Evolutionary conservation across 306 rosid genomes (phyloP).

Genomic region (Begonia fuchsioides): DNA sequence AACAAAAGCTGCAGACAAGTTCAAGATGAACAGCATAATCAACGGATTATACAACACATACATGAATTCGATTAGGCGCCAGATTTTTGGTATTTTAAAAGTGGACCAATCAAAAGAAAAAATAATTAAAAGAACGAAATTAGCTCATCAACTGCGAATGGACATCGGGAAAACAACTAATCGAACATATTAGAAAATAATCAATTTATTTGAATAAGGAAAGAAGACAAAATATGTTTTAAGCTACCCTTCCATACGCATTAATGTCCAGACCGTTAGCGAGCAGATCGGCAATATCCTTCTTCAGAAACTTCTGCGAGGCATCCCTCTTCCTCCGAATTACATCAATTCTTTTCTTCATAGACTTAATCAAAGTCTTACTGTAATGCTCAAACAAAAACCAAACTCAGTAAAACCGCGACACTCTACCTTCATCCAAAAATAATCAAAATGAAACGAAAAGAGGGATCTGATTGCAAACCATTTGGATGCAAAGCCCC

Average conservation of each 20-base stretch:
- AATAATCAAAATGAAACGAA: neutral
- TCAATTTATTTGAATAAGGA: no score
- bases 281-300: slow-evolving; percentile 81
- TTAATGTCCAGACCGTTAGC: slow-evolving; percentile 50
- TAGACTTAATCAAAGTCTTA: slow-evolving; percentile 66
- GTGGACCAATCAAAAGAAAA: no score
- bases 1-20: no score
- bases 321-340: slow-evolving; percentile 86
- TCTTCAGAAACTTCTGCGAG: slow-evolving; percentile 75
- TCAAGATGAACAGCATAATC: no score
- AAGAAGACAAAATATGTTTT: neutral
- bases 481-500: slow-evolving; percentile 78
- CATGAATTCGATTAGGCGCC: no score
- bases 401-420: slow-evolving; percentile 1
- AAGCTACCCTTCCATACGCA: slow-evolving; percentile 73
- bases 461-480: slow-evolving; percentile 20
- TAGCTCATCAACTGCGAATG: no score
- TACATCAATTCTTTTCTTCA: slow-evolving; percentile 86
- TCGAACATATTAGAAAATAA: no score
- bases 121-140: no score
- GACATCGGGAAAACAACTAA: no score
- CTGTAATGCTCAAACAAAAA: slow-evolving; percentile 19
- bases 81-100: no score
- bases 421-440: neutral
- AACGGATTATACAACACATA: no score